Evolutionary conservation across 2,329 filamentous ascomycete species (phyloP).

Genomic region (Diatrype stigma): DNA sequence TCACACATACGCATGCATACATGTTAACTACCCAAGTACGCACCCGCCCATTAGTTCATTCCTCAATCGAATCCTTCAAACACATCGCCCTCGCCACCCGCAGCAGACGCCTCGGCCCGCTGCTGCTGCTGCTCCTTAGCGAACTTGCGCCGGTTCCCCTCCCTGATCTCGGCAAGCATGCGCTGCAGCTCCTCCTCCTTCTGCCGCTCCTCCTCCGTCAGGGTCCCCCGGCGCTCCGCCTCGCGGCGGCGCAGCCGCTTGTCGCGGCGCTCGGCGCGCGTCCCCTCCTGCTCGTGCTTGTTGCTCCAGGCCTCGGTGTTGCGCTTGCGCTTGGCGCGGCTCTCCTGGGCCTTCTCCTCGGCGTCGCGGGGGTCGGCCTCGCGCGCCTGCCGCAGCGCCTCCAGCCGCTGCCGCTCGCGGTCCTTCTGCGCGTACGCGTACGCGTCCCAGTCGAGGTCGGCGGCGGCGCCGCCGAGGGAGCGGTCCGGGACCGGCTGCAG

Average conservation of each 20-base stretch:
- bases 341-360: conserved; percentile 33
- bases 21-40: neutral
- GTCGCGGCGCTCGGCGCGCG: conserved; percentile 58
- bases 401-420: conserved; percentile 61
- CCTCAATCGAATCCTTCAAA: conserved; percentile 55
- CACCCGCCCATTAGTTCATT: neutral
- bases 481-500: conserved; percentile 65
- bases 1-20: too few species aligned
- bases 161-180: conserved; percentile 61
- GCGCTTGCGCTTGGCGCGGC: conserved; percentile 50
- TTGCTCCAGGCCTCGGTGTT: conserved; percentile 70
- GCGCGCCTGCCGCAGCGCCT: conserved; percentile 48
- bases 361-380: conserved; percentile 8
- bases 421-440: conserved; percentile 70
- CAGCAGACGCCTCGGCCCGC: conserved; percentile 5
- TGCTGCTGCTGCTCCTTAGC: conserved; percentile 19
- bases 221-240: conserved; percentile 55
- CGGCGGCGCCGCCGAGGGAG: conserved; percentile 52
- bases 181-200: conserved; percentile 59
- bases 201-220: conserved; percentile 67
- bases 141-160: conserved; percentile 46
- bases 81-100: conserved; percentile 38
- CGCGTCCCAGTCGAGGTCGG: conserved; percentile 57
- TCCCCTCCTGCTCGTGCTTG: conserved; percentile 62
- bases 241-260: conserved; percentile 62